phyloP scores from a whole-genome alignment of 108 stramenopile species.

The Fistulifera pelliculosa region DNA sequence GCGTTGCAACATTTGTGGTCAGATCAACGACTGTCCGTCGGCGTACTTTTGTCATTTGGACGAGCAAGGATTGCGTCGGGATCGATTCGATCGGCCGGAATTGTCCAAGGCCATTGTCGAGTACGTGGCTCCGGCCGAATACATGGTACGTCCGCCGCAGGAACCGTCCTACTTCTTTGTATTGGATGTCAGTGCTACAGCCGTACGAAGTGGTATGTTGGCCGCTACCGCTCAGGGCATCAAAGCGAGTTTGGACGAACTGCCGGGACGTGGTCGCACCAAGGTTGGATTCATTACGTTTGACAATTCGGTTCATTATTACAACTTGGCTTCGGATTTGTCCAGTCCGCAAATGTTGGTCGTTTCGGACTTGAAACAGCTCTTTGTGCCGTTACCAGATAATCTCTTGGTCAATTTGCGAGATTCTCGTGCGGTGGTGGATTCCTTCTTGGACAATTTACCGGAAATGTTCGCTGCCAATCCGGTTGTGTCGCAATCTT shows the following conservation, averaged over 20 bases:
- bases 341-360: constrained; percentile 90
- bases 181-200: constrained; percentile 86
- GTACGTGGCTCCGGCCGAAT: constrained; percentile 91
- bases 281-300: constrained; percentile 93
- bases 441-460: constrained; percentile 86
- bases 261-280: constrained; percentile 82
- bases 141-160: constrained; percentile 99
- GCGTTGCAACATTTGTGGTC: constrained; percentile 97
- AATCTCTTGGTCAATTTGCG: constrained; percentile 92
- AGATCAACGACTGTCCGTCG: constrained; percentile 84
- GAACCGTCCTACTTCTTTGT: constrained; percentile 96
- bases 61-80: constrained; percentile 78
- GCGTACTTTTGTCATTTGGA: constrained; percentile 96
- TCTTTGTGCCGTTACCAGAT: constrained; percentile 93
- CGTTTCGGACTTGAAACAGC: constrained; percentile 88
- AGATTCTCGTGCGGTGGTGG: constrained; percentile 81
- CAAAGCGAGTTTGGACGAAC: constrained; percentile 70
- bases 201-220: constrained; percentile 85
- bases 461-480: constrained; percentile 87
- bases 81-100: constrained; percentile 88
- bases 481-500: constrained; percentile 38
- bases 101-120: constrained; percentile 82
- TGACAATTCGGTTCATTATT: constrained; percentile 93
- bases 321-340: constrained; percentile 80
- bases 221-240: constrained; percentile 73